These are phyloP conservation scores for Cryphonectria radicalis DNA, from an alignment of 2,329 filamentous ascomycete species.

Conservation along the genomic window DNA sequence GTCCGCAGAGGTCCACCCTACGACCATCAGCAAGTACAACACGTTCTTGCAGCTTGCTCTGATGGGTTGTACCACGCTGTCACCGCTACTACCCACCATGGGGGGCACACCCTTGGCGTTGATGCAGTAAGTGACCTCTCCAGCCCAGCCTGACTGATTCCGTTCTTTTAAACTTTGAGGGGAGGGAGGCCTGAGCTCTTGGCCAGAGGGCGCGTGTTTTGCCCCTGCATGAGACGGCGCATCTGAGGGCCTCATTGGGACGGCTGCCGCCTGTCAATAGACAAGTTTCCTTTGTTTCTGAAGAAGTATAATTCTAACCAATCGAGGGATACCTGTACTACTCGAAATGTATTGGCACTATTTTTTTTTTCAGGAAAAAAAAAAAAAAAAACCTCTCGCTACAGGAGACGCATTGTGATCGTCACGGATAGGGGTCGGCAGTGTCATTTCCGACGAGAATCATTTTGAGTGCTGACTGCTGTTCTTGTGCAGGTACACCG, in stretches of 20 bases:
- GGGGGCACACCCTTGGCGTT: conserved; percentile 58
- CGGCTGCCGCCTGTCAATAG: neutral
- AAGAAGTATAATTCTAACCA: neutral
- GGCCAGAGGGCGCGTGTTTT: too few relatives aligned
- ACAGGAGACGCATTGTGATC: neutral
- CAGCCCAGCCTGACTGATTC: neutral
- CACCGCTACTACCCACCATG: conserved; percentile 72
- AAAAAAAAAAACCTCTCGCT: neutral
- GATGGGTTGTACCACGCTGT: conserved; percentile 80
- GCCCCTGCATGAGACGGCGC: neutral
- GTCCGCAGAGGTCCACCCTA: conserved; percentile 81
- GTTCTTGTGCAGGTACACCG: conserved; percentile 66
- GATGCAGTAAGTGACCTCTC: conserved; percentile 61
- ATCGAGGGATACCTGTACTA: neutral
- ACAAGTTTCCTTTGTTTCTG: neutral
- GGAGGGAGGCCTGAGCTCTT: neutral
- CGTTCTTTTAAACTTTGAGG: neutral
- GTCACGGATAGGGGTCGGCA: neutral
- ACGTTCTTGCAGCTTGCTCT: conserved; percentile 89
- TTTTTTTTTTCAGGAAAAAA: neutral
- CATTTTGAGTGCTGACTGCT: neutral
- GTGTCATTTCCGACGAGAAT: too few relatives aligned
- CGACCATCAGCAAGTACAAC: conserved; percentile 87
- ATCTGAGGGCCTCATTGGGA: neutral
- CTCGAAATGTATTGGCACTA: neutral